Base-by-base conservation (phyloP, 2,329 filamentous ascomycete genomes). In the Scedosporium minutisporum region DNA sequence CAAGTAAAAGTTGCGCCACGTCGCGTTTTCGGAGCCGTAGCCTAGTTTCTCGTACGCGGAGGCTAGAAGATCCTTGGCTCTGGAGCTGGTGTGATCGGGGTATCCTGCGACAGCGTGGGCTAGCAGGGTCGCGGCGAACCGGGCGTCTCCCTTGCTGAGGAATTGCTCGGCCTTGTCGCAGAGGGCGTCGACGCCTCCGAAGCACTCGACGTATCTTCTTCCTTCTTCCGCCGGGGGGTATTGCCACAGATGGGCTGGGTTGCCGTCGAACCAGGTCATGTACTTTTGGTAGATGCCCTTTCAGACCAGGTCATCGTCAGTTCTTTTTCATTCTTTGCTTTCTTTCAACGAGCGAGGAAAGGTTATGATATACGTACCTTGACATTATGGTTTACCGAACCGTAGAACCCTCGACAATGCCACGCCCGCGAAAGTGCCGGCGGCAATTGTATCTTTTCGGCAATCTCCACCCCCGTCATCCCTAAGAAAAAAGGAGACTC, bases 1-100 rank as follows among this genome's bases (percentile, higher is more conserved):
- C 3, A 76, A 66, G 59, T 72, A 77, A 59, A 76, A 74, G 62
- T 77, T 77, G 3, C 76, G 66, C 75, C 75, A 77, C 0, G 71
- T 72, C 3, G 68, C 75, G 65, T 77, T 78, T 65, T 77, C 75
- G 2, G 71, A 62, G 2, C 73, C 72, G 61, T 68, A 73, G 0
- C 73, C 76, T 7, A 78, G 70, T 21, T 67, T 63, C 57, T 71
- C 68, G 62, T 71, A 77, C 0, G 72, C 69, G 1, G 63, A 62
- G 1, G 71, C 72, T 3, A 78, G 68, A 4, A 68, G 59, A 4
- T 18, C 55, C 61, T 64, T 68, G 1, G 69, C 68, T 0, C 64
- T 42, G 41, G 46, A 21, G 55, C 69, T 64, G 0, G 66, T 63
- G 12, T 58, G n/a, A 6, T n/a, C 27, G 3, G 25, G 16, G 25